Base-by-base conservation (phyloP, 2,329 filamentous ascomycete species). In the Scedosporium apiospermum region DNA sequence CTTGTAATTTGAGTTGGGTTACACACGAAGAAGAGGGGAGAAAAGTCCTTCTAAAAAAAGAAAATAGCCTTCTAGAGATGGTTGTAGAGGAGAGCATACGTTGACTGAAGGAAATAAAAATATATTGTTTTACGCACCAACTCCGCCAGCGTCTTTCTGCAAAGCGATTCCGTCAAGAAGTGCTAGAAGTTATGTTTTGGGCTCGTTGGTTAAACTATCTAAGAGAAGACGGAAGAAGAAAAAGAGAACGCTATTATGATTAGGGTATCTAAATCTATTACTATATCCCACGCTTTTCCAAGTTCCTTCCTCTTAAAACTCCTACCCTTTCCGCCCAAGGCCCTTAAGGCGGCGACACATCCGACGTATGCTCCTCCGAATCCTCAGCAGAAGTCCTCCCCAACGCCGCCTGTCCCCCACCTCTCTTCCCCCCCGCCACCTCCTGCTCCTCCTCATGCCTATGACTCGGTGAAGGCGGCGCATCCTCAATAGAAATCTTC, bases 401-500 rank as follows among this genome's bases (percentile, higher is more conserved):
- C 23, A 27, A 27, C 23, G 3, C 23, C 21, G 4, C 23, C 23
- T 23, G 3, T 6, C 3, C 51, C 6, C 6, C 30, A 10, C 7
- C 30, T 10, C 21, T 12, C 21, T 53, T 27, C n/a, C 12, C 30
- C 1, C n/a, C 27, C 12, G 3, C 4, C 12, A 7, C 23, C 30
- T 21, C 23, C 6, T 14, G 55, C 9, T 58, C 26, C 27, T 58
- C 30, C 27, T 58, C 55, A 21, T 58, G 55, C 30, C 55, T 58
- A 58, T 53, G 49, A 6, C 49, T 53, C 21, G 49, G 49, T 4
- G 49, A 53, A 5, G 49, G 55, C 27, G 55, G 30, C 3, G 26
- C 55, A 34, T 34, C 26, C 23, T 58, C 55, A 5, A 41, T 34
- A 27, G 9, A 27, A 6, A 61, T 30, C 30, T 97, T 97, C 70